These are phyloP conservation scores for Posidonia oceanica DNA, from an alignment of 116 monocot species.

Conservation along the genomic window DNA sequence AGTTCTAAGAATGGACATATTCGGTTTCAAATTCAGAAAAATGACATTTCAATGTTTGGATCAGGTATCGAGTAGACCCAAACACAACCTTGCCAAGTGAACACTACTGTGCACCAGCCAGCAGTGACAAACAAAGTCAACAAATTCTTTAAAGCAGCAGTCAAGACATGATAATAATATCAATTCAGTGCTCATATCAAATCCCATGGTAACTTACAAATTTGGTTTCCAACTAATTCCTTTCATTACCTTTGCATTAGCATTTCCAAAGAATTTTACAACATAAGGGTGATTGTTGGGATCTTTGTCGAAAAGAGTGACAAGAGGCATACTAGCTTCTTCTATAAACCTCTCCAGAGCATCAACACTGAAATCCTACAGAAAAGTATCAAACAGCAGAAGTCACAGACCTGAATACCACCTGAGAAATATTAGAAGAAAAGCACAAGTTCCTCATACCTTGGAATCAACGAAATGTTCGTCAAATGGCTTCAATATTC, in stretches of 20 bases:
- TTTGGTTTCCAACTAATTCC: no score
- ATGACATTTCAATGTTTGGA: no score
- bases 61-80: no score
- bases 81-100: no score
- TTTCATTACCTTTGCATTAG: constrained; percentile 45
- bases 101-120: no score
- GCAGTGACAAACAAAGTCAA: neutral
- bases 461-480: constrained; percentile 67
- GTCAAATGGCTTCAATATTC: constrained; percentile 87
- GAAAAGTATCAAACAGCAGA: neutral
- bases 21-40: no score
- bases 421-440: no score
- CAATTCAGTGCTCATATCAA: no score
- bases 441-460: constrained; percentile 18
- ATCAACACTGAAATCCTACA: constrained; percentile 76
- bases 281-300: constrained; percentile 57
- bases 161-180: no score
- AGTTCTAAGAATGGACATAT: no score
- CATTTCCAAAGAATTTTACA: constrained; percentile 46
- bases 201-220: no score
- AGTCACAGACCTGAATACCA: no score
- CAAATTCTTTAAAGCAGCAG: neutral
- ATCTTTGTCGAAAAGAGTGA: constrained; percentile 53
- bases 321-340: constrained; percentile 43
- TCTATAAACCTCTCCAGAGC: constrained; percentile 66